These are phyloP conservation scores for Rhizoctonia solani DNA, from an alignment of 1,284 basidiomycete species.

Conservation along the genomic window DNA sequence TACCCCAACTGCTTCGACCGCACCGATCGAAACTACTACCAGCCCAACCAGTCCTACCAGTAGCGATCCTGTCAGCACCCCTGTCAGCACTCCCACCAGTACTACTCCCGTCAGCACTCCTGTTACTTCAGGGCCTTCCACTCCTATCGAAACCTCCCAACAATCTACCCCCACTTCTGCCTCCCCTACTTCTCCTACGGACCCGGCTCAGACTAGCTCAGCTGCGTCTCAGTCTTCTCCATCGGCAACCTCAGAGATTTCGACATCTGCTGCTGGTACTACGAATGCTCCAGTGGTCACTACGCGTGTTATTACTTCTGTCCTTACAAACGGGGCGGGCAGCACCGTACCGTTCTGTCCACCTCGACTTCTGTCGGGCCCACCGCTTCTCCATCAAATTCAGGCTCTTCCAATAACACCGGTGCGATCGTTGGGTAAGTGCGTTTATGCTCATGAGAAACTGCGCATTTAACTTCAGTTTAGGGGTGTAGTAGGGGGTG, in stretches of 20 bases:
- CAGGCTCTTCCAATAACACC: neutral
- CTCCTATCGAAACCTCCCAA: neutral
- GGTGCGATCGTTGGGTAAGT: slow-evolving; percentile 25
- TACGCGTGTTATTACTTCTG: slow-evolving; percentile 18
- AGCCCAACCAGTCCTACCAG: no score
- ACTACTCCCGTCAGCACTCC: neutral
- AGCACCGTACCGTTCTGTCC: slow-evolving; percentile 1
- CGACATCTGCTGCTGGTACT: slow-evolving; percentile 3
- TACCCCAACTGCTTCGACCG: neutral
- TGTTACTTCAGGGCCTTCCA: no score
- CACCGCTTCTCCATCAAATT: slow-evolving; percentile 9
- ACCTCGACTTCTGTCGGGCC: slow-evolving; percentile 19
- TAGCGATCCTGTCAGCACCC: neutral
- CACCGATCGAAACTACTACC: neutral
- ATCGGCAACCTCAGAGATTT: slow-evolving; percentile 3
- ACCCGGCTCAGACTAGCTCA: slow-evolving; percentile 4
- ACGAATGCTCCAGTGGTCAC: neutral
- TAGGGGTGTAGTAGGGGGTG: slow-evolving; percentile 26
- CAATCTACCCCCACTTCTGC: slow-evolving; percentile 1
- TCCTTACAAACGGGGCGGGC: slow-evolving; percentile 20
- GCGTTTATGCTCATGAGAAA: neutral
- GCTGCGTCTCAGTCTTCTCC: neutral
- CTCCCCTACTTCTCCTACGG: neutral
- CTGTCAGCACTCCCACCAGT: neutral
- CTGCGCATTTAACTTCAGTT: neutral